Percentiles rank a stretch among this genome's conserved stretches.
These are phyloP conservation scores for Ustilago shanxiensis DNA, from an alignment of 1,284 basidiomycete species.

Conservation along the genomic window DNA sequence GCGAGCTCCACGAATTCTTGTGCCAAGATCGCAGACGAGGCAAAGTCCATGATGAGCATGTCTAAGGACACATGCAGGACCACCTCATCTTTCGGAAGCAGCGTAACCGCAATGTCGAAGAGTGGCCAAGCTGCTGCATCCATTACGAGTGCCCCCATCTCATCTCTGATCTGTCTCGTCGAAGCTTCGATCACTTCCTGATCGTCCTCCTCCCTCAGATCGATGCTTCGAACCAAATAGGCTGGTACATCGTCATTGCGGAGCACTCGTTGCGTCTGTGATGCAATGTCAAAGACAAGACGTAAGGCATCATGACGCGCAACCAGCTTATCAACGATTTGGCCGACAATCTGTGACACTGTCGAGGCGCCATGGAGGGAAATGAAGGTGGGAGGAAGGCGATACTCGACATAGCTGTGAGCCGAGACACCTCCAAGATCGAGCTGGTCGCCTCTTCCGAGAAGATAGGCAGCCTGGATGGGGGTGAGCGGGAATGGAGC, in stretches of 20 bases:
- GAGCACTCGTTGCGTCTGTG: not conserved
- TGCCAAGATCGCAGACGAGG: not conserved
- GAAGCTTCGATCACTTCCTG: not conserved
- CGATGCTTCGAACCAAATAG: not conserved
- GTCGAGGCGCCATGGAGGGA: not conserved
- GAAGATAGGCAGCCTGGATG: not conserved
- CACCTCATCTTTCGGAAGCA: not conserved
- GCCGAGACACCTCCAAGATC: not conserved
- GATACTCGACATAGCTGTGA: not conserved
- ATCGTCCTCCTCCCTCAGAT: not conserved
- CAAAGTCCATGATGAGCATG: constrained; percentile 1
- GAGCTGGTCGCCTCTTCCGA: not conserved
- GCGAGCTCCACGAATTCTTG: not conserved
- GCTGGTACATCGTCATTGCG: not conserved
- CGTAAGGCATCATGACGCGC: not conserved
- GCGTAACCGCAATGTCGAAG: not conserved
- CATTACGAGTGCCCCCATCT: not conserved
- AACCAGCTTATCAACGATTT: not conserved
- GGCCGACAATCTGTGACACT: not conserved
- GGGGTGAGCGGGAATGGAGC: not conserved
- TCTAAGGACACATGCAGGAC: not conserved
- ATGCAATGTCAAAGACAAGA: not conserved
- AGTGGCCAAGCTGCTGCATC: not conserved
- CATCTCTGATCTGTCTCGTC: not conserved
- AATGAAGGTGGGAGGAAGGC: not conserved